phyloP scores from a whole-genome alignment of 352 stramenopile genomes.

The Elongisporangium undulatum region DNA sequence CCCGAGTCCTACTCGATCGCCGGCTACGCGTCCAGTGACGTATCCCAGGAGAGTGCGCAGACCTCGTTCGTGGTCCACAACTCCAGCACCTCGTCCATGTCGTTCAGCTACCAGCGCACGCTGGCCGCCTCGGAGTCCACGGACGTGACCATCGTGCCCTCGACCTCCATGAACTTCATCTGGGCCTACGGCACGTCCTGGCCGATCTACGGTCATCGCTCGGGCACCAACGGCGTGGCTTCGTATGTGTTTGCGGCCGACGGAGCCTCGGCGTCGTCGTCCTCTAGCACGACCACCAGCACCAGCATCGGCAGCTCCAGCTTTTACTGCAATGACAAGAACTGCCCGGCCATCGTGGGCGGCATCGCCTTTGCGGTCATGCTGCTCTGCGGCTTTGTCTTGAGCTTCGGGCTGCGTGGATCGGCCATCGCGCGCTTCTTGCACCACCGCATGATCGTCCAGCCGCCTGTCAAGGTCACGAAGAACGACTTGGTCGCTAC shows the following conservation, averaged over 20 bases:
- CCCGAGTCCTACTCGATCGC: slow-evolving; percentile 46
- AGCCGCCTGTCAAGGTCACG: slow-evolving; percentile 42
- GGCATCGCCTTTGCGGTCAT: slow-evolving; percentile 45
- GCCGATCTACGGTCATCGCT: slow-evolving; percentile 46
- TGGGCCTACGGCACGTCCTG: slow-evolving; percentile 71
- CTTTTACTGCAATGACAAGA: slow-evolving; percentile 50
- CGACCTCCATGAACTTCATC: slow-evolving; percentile 36
- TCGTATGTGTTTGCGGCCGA: slow-evolving; percentile 44
- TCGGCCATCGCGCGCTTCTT: slow-evolving; percentile 34
- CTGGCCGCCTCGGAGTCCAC: slow-evolving; percentile 35
- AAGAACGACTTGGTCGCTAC: slow-evolving; percentile 40
- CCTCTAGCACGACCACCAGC: slow-evolving; percentile 19
- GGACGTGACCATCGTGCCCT: slow-evolving; percentile 45
- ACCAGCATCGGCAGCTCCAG: slow-evolving; percentile 11
- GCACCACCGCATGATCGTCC: slow-evolving; percentile 42
- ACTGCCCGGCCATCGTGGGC: slow-evolving; percentile 60
- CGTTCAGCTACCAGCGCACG: slow-evolving; percentile 70
- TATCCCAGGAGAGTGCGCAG: slow-evolving; percentile 38
- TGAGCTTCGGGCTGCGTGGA: slow-evolving; percentile 32
- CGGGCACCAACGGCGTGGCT: slow-evolving; percentile 43
- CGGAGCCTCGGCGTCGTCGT: slow-evolving; percentile 5
- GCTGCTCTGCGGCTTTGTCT: slow-evolving; percentile 43
- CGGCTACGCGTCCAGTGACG: slow-evolving; percentile 37
- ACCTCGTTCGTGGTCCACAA: slow-evolving; percentile 33
- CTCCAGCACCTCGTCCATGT: slow-evolving; percentile 34